phyloP scores from a whole-genome alignment of 2,329 filamentous ascomycete species.

The Aspergillus sergii region DNA sequence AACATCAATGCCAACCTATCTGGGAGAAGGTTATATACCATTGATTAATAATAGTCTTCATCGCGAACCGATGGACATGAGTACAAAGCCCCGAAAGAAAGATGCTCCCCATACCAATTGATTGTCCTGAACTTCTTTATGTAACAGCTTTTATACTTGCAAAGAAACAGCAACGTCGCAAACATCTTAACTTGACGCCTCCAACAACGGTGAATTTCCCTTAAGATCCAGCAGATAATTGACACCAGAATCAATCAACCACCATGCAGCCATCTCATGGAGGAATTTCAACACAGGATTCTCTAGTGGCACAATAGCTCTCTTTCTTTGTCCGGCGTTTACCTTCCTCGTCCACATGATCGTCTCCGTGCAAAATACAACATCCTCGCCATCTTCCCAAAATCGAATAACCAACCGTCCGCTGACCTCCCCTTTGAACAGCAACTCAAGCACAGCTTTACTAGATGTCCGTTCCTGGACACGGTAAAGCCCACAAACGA shows the following conservation, averaged over 20 bases:
- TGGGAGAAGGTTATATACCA: background rate
- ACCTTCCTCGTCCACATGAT: conserved; percentile 32
- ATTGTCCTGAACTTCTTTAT: background rate
- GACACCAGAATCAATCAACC: conserved; percentile 39
- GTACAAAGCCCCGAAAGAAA: background rate
- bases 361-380: conserved; percentile 33
- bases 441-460: conserved; percentile 37
- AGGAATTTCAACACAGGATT: conserved; percentile 29
- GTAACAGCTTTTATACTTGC: background rate
- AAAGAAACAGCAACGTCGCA: background rate
- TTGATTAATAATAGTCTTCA: background rate
- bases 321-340: conserved; percentile 6
- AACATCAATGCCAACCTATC: background rate
- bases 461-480: conserved; percentile 27
- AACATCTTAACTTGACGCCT: background rate
- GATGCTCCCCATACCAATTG: background rate
- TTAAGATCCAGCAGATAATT: conserved; percentile 31
- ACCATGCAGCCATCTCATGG: conserved; percentile 40
- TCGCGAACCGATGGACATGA: background rate
- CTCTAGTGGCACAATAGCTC: conserved; percentile 31
- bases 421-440: conserved; percentile 17
- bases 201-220: background rate
- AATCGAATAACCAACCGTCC: conserved; percentile 31
- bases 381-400: conserved; percentile 15
- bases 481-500: conserved; percentile 36